A percentile compares a stretch with the other conserved stretches of the same genome.
Conservation (phyloP, 2,329 filamentous ascomycete species). For the Epichloe typhina region DNA sequence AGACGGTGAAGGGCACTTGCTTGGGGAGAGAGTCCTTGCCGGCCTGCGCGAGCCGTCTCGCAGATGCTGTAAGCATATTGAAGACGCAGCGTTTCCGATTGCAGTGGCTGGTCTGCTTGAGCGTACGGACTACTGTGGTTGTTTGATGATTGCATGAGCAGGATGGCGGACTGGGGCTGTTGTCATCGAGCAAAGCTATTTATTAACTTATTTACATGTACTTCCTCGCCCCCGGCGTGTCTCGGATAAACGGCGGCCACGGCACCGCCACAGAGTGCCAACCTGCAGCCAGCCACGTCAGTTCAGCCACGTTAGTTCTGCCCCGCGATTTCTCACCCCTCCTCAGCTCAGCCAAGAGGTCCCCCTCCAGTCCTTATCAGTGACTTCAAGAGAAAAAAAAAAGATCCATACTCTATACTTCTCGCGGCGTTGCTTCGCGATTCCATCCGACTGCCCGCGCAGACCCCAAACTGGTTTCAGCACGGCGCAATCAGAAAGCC, state of each 20-base stretch:
- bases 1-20: conserved; percentile 20
- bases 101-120: neutral
- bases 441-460: conserved; percentile 8
- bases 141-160: neutral
- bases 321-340: conserved; percentile 26
- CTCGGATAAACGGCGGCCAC: neutral
- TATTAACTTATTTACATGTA: no score
- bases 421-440: neutral
- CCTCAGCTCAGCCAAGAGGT: conserved; percentile 4
- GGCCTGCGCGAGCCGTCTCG: conserved; percentile 21
- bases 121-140: neutral
- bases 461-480: conserved; percentile 1
- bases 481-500: conserved; percentile 3
- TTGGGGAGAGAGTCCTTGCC: conserved; percentile 16
- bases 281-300: neutral
- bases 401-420: neutral
- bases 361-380: conserved; percentile 3
- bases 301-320: conserved; percentile 7
- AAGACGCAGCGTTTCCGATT: no score
- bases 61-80: conserved; percentile 22
- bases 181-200: neutral
- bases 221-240: neutral
- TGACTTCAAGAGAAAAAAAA: conserved; percentile 15
- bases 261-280: neutral
- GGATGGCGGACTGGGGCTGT: neutral